A percentile compares a stretch with the other conserved stretches of the same genome.
These are phyloP conservation scores for Suaeda aralocaspica DNA, from an alignment of 148 eudicot genomes.

Conservation along the genomic window DNA sequence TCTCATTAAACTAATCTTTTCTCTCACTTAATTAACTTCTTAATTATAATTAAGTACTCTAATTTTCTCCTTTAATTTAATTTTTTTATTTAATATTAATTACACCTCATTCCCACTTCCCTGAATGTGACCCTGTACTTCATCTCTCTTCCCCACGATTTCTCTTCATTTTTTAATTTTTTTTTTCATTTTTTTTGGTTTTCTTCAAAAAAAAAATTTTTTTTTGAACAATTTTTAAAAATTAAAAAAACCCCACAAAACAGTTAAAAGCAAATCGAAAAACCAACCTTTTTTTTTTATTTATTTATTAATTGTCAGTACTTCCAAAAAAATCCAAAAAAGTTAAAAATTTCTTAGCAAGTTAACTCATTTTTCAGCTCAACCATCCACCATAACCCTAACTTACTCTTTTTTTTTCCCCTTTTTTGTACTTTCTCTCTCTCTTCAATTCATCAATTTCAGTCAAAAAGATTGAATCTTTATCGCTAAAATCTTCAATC, in stretches of 20 bases:
- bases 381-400: slow-evolving; percentile 36
- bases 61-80: background rate
- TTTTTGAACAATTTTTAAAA: background rate
- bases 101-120: slow-evolving; percentile 5
- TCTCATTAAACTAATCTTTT: slow-evolving; percentile 11
- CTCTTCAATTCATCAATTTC: background rate
- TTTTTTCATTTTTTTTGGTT: no score
- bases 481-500: background rate
- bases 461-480: background rate
- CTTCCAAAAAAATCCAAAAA: slow-evolving; percentile 17
- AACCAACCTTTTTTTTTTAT: slow-evolving; percentile 16
- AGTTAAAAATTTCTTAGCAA: slow-evolving; percentile 26
- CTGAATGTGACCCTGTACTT: slow-evolving; percentile 20
- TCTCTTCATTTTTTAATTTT: background rate
- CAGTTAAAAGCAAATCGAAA: slow-evolving; percentile 8
- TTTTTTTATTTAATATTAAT: background rate
- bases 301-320: background rate
- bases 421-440: slow-evolving; percentile 17
- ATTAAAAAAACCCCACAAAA: slow-evolving; percentile 18
- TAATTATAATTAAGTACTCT: background rate
- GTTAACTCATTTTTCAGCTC: slow-evolving; percentile 25
- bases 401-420: background rate
- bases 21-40: slow-evolving; percentile 2
- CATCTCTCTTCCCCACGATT: background rate
- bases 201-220: background rate